Evolutionary conservation across 345 rosid species (phyloP), one percentile per base, ranked within the genome.

Genomic region (Raphanus sativus): DNA sequence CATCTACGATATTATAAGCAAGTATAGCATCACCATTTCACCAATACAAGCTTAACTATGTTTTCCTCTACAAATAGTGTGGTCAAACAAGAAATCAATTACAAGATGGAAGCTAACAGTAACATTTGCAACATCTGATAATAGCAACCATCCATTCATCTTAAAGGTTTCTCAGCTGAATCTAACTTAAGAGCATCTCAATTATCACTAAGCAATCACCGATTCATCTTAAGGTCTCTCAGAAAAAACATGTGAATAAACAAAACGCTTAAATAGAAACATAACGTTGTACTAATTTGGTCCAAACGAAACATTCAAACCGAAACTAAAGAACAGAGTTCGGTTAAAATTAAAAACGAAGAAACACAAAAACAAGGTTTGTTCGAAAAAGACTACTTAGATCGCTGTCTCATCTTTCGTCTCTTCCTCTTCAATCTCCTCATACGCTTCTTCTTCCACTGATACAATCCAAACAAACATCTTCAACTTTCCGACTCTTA

Each of bases 371-470:
- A 67, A 32, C 0, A 71, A 4, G 12, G 13, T 0, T 11, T 12
- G 8, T 21, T 17, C 8, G 62, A 4, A 62, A 62, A 73, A 50
- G 8, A 60, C 89, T 93, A 93, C 93, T 93, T 93, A 40, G 98
- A 93, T 86, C 98, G 88, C 86, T 93, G 98, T 67, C 97, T 91
- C 98, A 91, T 93, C 98, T 93, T 93, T 86, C 97, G 73, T 84
- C 96, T 88, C 97, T 93, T 93, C 91, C 98, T 89, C 98, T 93
- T 93, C 83, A 93, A 74, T 77, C 98, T 91, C 83, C 97, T 93
- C 98, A 93, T 93, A 64, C 98, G 97, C 97, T 91, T 93, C 96
- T 93, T 93, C 97, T 93, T 93, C 97, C 98, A 93, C 98, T 93
- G 86, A 36, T 62, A 11, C 61, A 34, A 77, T 25, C 38, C 29